Evolutionary conservation across 495 filamentous ascomycete genomes (phyloP), one percentile per base, ranked within the genome.

Genomic region (Bathelium albidoporum): DNA sequence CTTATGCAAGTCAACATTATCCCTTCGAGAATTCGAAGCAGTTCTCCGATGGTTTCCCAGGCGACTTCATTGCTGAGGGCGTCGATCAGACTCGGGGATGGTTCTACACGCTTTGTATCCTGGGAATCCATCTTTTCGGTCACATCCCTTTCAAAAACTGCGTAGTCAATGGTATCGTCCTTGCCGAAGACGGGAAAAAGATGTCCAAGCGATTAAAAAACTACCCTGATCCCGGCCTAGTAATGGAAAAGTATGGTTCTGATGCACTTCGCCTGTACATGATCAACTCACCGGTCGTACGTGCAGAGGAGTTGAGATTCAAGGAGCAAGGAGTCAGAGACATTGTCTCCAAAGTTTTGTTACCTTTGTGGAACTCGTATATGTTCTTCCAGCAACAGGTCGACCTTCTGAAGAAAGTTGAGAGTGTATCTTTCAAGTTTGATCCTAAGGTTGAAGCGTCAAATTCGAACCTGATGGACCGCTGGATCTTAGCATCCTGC

Each of bases 121-220:
- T 98, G 36, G 94, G 93, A 55, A 94, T 88, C 5, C 91, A 96
- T 70, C 83, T 98, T 18, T 97, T 95, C 68, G 90, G 89, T 22
- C 82, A 84, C 20, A 84, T 92, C 0, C 95, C 94, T 0, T 98
- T 96, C 82, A 87, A 93, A 77, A 97, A 97, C 73, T 96, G 91
- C 70, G 89, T 97, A 14, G 95, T 97, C 52, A 97, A 96, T 70
- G 94, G 94, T 12, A 95, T 98, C 61, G 94, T 98, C 1, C 80
- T 98, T 32, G 94, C 87, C 7, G 91, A 96, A 73, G 91, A 97
- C 70, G 94, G 94, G 60, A 97, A 96, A 80, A 98, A 98, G 79
- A 98, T 98, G 94, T 97, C 92, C 1, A 98, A 98, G 79, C 84
- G 95, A 44, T 79, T 96, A 43, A 94, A 97, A 79, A 98, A 98